These are phyloP conservation scores for Myxozyma lipomycoides DNA, from an alignment of 805 yeast species.

Conservation along the genomic window DNA sequence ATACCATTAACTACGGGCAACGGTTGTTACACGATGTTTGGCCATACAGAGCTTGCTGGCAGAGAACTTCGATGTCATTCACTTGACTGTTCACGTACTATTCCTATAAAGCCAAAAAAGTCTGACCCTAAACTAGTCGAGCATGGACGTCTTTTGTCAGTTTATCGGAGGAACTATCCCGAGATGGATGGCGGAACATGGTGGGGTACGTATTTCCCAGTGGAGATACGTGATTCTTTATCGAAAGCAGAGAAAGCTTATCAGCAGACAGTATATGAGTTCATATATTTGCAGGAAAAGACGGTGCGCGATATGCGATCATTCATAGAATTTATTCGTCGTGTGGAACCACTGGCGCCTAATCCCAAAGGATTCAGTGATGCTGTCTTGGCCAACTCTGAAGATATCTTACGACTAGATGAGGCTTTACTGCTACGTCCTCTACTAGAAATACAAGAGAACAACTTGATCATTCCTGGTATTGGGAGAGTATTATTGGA, in stretches of 20 bases:
- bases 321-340: constrained; percentile 42
- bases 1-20: constrained; percentile 35
- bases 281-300: constrained; percentile 65
- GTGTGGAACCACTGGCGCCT: constrained; percentile 39
- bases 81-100: constrained; percentile 30
- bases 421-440: constrained; percentile 53
- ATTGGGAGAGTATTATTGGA: constrained; percentile 59
- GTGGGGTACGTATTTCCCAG: constrained; percentile 18
- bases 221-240: constrained; percentile 16
- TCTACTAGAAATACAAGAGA: constrained; percentile 51
- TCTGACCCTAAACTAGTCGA: not conserved
- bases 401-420: constrained; percentile 55
- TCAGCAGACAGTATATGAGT: constrained; percentile 73
- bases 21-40: constrained; percentile 36
- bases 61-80: constrained; percentile 34
- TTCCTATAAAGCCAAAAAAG: constrained; percentile 16
- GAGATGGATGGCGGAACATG: constrained; percentile 27
- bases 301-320: constrained; percentile 64
- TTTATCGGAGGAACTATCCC: constrained; percentile 2
- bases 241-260: constrained; percentile 48
- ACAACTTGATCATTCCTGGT: constrained; percentile 62
- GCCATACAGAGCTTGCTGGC: constrained; percentile 13
- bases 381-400: constrained; percentile 56
- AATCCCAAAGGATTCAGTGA: constrained; percentile 54
- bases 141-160: not conserved